Conservation (phyloP, 2,329 filamentous ascomycete genomes). For the Ophiosphaerella korrae region DNA sequence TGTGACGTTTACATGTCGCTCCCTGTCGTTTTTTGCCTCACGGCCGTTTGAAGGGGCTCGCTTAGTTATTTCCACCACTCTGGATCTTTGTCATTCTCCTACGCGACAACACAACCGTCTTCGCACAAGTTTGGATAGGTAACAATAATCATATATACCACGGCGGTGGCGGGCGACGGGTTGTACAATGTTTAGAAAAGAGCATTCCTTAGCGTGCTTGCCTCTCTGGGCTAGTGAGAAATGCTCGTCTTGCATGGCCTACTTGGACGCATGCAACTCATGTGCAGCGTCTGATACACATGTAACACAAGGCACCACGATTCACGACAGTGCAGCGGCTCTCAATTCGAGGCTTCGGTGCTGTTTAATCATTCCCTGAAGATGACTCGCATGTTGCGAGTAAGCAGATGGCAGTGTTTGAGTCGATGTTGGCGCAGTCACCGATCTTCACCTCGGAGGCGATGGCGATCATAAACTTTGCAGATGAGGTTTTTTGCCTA, state of each 20-base stretch:
- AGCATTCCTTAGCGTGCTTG: too few species aligned
- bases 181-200: too few species aligned
- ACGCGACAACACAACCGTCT: not conserved
- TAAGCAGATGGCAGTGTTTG: not conserved
- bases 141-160: not conserved
- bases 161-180: too few species aligned
- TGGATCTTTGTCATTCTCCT: not conserved
- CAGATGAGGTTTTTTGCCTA: not conserved
- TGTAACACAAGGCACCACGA: slow-evolving; percentile 6
- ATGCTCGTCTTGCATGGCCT: not conserved
- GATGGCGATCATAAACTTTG: not conserved
- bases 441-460: not conserved
- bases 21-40: slow-evolving; percentile 26
- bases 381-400: not conserved
- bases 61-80: slow-evolving; percentile 4
- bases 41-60: slow-evolving; percentile 35
- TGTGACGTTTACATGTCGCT: slow-evolving; percentile 30
- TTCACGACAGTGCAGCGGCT: slow-evolving; percentile 4
- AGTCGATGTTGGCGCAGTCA: not conserved
- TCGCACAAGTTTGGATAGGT: not conserved
- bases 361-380: too few species aligned
- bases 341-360: not conserved
- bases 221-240: too few species aligned
- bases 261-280: not conserved
- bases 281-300: not conserved